Evolutionary conservation across 768 basidiomycete species (phyloP), one percentile per base, ranked within the genome.

Genomic region (Pisolithus tinctorius): DNA sequence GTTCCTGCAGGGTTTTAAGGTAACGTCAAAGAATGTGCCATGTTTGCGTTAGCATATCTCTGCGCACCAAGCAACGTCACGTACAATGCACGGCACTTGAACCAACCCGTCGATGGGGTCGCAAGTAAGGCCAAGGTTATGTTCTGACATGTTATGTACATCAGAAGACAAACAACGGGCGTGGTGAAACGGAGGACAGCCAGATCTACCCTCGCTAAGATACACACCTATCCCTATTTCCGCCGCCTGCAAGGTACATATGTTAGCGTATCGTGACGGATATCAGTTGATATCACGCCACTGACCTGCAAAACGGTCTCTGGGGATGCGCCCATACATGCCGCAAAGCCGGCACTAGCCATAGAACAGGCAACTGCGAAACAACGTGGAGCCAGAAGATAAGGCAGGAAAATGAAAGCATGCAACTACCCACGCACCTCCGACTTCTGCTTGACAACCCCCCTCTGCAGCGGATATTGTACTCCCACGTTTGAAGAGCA

Each of bases 401-500:
- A 20, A 10, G 30, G 17, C 8, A 20, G 7, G 45, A 44, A 30
- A 34, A 29, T 6, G 16, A n/a, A 17, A 30, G 20, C 14, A 17
- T 6, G 16, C n/a, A 36, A n/a, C 11, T 14, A 31, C 17, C 38
- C 38, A 60, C 71, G 29, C 62, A 86, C 87, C 87, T 65, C 94
- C 94, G 4, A 98, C 94, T 72, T 95, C 93, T 17, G 93, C 93
- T 71, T 93, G 90, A 66, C 93, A 95, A 10, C 84, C 93, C 17
- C 94, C 94, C 69, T 98, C 95, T 0, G 95, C 93, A 13, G 94
- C 94, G 44, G 88, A 90, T 47, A 97, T 96, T 2, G 94, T 95
- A 55, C 91, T 92, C n/a, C 93, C 93, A 53, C 94, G 82, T 66
- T 98, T 97, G 74, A 93, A 95, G 30, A 96, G 72, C 93, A 96